Evolutionary conservation across 163 green algal species (phyloP).

Genomic region (Chlamydomonas reinhardtii): DNA sequence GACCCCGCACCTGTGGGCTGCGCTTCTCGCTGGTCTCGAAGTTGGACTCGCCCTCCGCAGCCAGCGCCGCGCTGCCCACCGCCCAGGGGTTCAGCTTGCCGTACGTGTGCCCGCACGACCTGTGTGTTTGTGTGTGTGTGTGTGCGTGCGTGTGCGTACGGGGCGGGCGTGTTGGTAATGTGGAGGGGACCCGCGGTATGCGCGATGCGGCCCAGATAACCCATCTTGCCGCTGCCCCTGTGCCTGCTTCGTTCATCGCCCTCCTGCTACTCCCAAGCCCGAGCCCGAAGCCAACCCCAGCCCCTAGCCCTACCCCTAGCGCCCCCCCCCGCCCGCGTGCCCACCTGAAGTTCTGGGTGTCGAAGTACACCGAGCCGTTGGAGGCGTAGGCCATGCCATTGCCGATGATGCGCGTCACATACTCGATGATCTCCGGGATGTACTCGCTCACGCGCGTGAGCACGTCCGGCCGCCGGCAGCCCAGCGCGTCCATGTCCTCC

Average conservation of each 20-base stretch:
- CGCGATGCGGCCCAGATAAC: too few species aligned
- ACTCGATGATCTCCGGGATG: conserved; percentile 82
- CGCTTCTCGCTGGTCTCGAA: conserved; percentile 93
- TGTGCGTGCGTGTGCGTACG: too few species aligned
- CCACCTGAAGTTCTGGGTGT: conserved; percentile 90
- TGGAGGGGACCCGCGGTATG: too few species aligned
- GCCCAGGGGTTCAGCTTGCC: conserved; percentile 95
- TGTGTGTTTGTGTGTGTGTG: background rate
- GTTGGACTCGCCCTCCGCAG: conserved; percentile 85
- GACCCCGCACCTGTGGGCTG: conserved; percentile 14
- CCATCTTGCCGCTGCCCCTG: too few species aligned
- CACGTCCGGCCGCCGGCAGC: conserved; percentile 83
- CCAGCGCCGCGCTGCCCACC: conserved; percentile 85
- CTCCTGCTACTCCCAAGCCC: too few species aligned
- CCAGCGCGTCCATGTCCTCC: conserved; percentile 92
- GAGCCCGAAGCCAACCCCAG: too few species aligned
- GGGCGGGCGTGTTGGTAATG: too few species aligned
- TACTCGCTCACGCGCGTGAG: conserved; percentile 96
- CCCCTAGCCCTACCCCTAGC: too few species aligned
- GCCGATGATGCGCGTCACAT: conserved; percentile 88
- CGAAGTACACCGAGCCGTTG: conserved; percentile 97
- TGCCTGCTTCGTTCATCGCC: too few species aligned
- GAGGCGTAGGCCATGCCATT: conserved; percentile 91
- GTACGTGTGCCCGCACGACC: conserved; percentile 88
- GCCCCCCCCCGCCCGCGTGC: background rate